A percentile compares a stretch with the other conserved stretches of the same genome.
These are phyloP conservation scores for Aspergillus egyptiacus DNA, from an alignment of 495 filamentous ascomycete species.

Conservation along the genomic window DNA sequence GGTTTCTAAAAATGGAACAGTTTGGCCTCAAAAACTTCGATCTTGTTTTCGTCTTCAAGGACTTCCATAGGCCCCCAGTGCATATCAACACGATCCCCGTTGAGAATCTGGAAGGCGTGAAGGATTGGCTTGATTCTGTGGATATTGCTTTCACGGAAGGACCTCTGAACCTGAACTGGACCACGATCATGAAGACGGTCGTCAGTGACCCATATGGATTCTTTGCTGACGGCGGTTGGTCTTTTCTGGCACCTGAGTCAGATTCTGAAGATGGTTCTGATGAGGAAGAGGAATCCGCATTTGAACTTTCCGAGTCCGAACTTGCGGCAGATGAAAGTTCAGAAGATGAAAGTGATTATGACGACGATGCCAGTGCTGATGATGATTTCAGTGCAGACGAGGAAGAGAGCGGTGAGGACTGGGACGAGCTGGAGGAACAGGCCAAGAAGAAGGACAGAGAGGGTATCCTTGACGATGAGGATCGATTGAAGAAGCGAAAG, in stretches of 20 bases:
- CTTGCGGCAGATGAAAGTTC: slow-evolving; percentile 74
- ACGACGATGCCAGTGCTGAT: slow-evolving; percentile 81
- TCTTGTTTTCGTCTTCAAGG: slow-evolving; percentile 94
- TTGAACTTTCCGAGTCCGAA: slow-evolving; percentile 82
- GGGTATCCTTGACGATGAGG: slow-evolving; percentile 64
- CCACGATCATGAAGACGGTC: slow-evolving; percentile 99
- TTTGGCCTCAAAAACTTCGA: slow-evolving; percentile 99
- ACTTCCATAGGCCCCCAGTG: slow-evolving; percentile 77
- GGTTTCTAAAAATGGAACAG: slow-evolving; percentile 31
- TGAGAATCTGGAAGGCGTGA: slow-evolving; percentile 87
- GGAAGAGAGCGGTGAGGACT: slow-evolving; percentile 73
- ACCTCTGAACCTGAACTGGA: slow-evolving; percentile 96
- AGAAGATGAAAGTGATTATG: slow-evolving; percentile 87
- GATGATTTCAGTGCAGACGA: slow-evolving; percentile 68
- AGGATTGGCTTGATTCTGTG: slow-evolving; percentile 94
- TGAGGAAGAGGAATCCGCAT: slow-evolving; percentile 84
- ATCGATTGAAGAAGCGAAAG: slow-evolving; percentile 53
- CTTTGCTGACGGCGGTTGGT: slow-evolving; percentile 94
- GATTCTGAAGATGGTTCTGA: slow-evolving; percentile 77
- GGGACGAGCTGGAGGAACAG: slow-evolving; percentile 89
- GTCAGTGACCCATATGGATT: slow-evolving; percentile 88
- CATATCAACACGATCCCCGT: slow-evolving; percentile 99
- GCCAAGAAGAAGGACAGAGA: slow-evolving; percentile 84
- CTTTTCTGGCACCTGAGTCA: slow-evolving; percentile 79
- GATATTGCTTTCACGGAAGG: slow-evolving; percentile 94